Evolutionary conservation across 1,284 basidiomycete genomes (phyloP), one percentile per base, ranked within the genome.

Genomic region (Cutaneotrichosporon arboriforme): DNA sequence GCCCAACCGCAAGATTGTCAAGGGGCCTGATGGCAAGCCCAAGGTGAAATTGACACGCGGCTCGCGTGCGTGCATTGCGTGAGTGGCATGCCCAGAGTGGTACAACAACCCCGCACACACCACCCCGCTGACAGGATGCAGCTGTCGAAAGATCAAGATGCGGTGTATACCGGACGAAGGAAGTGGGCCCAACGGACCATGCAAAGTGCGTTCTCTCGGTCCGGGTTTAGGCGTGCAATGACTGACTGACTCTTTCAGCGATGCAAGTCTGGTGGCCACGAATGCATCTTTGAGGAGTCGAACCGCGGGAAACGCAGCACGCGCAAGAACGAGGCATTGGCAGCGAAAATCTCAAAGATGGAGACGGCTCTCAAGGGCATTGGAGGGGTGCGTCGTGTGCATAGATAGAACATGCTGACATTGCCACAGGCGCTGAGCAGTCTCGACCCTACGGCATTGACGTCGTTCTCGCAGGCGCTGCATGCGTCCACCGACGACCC

Each of bases 111-210:
- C 22, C 15, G 21, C 37, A 20, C n/a, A 5, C n/a, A n/a, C n/a
- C n/a, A n/a, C n/a, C 8, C 10, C 12, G 18, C 39, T 49, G 31
- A 44, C 21, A 3, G 26, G 9, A 22, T 17, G 8, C 49, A 65
- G 51, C 20, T 97, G 94, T 73, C 84, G 94, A 33, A 86, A 91
- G 45, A 84, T 97, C 59, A 98, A 98, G 79, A 98, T 98, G 94
- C 89, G 94, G 63, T 98, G 94, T 63, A 90, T 96, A 17, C 91
- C 90, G 2, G 92, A 96, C 41, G 71, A 73, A n/a, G 58, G 52
- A 15, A 63, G 59, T 38, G 69, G 68, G 67, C 73, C 92, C 34
- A 91, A 90, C 0, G 88, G 89, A 0, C 90, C 92, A 1, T 97
- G 92, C 77, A 92, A 91, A 60, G 77, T 78, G 33, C 66, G 77